These are phyloP conservation scores for Chrysanthemum seticuspe DNA, from an alignment of 129 eudicot genomes.

Conservation along the genomic window DNA sequence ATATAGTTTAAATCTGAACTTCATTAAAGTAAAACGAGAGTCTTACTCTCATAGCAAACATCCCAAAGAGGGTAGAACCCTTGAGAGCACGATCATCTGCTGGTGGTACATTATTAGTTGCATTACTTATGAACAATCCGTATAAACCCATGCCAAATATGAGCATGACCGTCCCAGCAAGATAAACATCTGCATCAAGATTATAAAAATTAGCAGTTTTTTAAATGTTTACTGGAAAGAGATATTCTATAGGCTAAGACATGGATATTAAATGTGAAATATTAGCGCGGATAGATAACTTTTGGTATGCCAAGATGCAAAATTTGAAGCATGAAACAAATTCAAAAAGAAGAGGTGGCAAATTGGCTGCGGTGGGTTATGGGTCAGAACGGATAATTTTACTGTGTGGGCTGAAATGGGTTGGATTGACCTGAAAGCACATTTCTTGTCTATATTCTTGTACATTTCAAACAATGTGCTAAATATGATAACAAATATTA, in stretches of 20 bases:
- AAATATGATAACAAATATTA: too few relatives aligned
- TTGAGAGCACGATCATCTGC: slow-evolving; percentile 78
- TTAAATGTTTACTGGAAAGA: background rate
- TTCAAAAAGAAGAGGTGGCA: background rate
- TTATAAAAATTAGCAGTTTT: background rate
- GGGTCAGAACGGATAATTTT: too few relatives aligned
- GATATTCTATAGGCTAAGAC: background rate
- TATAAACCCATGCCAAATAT: slow-evolving; percentile 95
- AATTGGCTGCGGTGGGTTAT: too few relatives aligned
- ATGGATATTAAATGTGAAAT: slow-evolving; percentile 1
- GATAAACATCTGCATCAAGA: slow-evolving; percentile 81
- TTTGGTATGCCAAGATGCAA: background rate
- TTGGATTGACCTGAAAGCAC: too few relatives aligned
- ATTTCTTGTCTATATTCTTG: too few relatives aligned
- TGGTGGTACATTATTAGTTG: slow-evolving; percentile 52
- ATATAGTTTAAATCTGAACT: background rate
- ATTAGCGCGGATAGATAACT: background rate
- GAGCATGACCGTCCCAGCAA: slow-evolving; percentile 95
- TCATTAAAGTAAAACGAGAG: background rate
- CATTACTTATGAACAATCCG: slow-evolving; percentile 83
- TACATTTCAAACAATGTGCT: too few relatives aligned
- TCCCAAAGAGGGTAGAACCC: slow-evolving; percentile 92
- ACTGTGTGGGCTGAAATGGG: too few relatives aligned
- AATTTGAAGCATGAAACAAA: background rate
- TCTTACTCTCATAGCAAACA: slow-evolving; percentile 90